Evolutionary conservation across 768 basidiomycete species (phyloP).

Genomic region (Auriscalpium microsporum): DNA sequence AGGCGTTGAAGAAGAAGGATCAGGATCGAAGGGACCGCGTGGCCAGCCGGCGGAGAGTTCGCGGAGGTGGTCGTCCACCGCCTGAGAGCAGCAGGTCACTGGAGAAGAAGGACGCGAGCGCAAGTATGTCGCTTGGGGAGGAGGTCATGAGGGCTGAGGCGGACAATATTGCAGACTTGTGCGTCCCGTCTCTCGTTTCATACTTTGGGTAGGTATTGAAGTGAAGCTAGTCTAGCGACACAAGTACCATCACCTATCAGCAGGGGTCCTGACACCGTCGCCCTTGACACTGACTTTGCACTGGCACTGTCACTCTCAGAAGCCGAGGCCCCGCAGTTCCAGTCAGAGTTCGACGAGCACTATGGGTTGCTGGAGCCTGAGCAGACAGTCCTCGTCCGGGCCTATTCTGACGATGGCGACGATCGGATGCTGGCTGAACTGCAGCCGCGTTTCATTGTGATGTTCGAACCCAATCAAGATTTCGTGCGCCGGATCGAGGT

Average conservation of each 20-base stretch:
- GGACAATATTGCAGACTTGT: constrained; percentile 53
- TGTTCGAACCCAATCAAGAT: constrained; percentile 92
- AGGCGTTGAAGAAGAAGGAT: constrained; percentile 74
- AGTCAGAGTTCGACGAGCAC: constrained; percentile 55
- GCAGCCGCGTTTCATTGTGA: constrained; percentile 84
- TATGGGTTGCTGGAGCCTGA: constrained; percentile 76
- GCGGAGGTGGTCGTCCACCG: constrained; percentile 55
- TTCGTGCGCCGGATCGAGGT: constrained; percentile 92
- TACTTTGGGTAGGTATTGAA: too few relatives aligned
- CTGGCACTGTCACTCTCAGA: constrained; percentile 15
- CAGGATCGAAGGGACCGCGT: constrained; percentile 47
- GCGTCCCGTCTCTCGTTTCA: constrained; percentile 18
- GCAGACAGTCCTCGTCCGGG: constrained; percentile 76
- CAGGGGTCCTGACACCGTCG: not conserved
- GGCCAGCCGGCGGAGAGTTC: constrained; percentile 60
- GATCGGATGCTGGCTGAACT: constrained; percentile 83
- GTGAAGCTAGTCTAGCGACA: constrained; percentile 2
- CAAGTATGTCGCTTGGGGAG: constrained; percentile 18
- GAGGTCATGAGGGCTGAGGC: constrained; percentile 38
- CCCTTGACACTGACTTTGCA: constrained; percentile 30
- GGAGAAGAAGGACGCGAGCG: not conserved
- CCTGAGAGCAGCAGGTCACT: constrained; percentile 1
- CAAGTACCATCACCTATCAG: not conserved
- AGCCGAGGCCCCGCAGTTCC: constrained; percentile 8
- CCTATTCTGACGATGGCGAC: constrained; percentile 89